These are phyloP conservation scores for Sungouiozyma ichnusensis DNA, from an alignment of 805 yeast species.

Conservation along the genomic window DNA sequence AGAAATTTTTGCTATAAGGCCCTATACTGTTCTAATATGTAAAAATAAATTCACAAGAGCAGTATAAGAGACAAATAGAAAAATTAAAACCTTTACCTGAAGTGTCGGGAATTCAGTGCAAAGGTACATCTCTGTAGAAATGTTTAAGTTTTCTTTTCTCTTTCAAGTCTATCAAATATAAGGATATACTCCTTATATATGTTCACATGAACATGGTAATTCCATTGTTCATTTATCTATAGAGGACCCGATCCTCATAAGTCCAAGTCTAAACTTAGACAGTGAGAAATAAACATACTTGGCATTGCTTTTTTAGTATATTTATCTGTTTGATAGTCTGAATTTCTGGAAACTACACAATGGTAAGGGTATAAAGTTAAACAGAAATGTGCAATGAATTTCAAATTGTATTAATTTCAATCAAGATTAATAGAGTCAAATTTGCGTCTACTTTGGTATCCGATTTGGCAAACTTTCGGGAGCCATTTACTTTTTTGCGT, in stretches of 20 bases:
- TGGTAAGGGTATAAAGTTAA: too few species aligned
- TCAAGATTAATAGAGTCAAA: constrained; percentile 1
- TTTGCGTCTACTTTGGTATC: not conserved
- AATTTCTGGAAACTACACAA: too few species aligned
- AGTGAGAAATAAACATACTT: constrained; percentile 9
- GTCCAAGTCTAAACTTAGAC: not conserved
- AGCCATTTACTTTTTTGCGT: too few species aligned
- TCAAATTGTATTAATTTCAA: too few species aligned
- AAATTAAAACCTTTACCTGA: constrained; percentile 33
- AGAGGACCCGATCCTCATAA: constrained; percentile 76
- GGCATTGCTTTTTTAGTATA: constrained; percentile 8
- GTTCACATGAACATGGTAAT: not conserved
- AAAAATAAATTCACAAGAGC: too few species aligned
- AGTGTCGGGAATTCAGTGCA: constrained; percentile 86
- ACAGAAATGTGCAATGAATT: too few species aligned
- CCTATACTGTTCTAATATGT: not conserved
- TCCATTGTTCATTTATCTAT: not conserved
- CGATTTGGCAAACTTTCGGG: too few species aligned
- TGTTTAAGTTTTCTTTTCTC: not conserved
- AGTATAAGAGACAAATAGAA: not conserved
- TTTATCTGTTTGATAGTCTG: not conserved
- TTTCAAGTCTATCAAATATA: not conserved
- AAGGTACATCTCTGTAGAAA: constrained; percentile 12
- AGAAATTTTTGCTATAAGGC: not conserved
- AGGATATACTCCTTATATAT: not conserved